phyloP scores from a whole-genome alignment of 106 monocot genomes.

The Acorus gramineus region DNA sequence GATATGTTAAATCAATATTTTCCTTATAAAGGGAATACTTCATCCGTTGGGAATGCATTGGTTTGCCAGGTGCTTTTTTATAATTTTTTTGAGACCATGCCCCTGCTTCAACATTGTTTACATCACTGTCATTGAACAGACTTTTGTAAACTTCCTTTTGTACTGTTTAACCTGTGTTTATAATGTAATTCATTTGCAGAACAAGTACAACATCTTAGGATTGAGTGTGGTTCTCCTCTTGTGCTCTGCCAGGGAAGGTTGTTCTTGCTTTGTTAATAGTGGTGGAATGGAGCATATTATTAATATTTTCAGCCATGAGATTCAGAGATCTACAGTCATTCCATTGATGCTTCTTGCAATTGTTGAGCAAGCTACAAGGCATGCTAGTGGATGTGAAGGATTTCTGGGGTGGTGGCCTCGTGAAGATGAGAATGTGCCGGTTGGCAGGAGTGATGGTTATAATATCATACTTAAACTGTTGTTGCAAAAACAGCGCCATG shows the following conservation, averaged over 20 bases:
- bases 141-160: neutral
- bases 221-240: constrained; percentile 53
- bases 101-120: neutral
- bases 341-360: constrained; percentile 51
- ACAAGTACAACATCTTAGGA: constrained; percentile 32
- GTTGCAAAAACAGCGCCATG: constrained; percentile 67
- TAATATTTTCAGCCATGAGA: constrained; percentile 34
- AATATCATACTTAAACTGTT: constrained; percentile 62
- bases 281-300: constrained; percentile 77
- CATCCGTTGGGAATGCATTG: constrained; percentile 15
- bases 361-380: constrained; percentile 72
- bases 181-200: constrained; percentile 30
- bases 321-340: constrained; percentile 36
- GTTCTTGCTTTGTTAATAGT: constrained; percentile 53
- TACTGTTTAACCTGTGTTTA: neutral
- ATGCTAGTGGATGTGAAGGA: constrained; percentile 90
- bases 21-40: constrained; percentile 22
- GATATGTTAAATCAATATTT: constrained; percentile 48
- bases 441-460: constrained; percentile 71
- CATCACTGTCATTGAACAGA: too few species aligned
- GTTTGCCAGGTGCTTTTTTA: constrained; percentile 35
- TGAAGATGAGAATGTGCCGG: constrained; percentile 47
- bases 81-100: neutral
- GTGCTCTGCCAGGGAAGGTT: constrained; percentile 70
- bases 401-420: constrained; percentile 95